These are phyloP conservation scores for Ramularia endophylla DNA, from an alignment of 2,329 filamentous ascomycete genomes.

Conservation along the genomic window DNA sequence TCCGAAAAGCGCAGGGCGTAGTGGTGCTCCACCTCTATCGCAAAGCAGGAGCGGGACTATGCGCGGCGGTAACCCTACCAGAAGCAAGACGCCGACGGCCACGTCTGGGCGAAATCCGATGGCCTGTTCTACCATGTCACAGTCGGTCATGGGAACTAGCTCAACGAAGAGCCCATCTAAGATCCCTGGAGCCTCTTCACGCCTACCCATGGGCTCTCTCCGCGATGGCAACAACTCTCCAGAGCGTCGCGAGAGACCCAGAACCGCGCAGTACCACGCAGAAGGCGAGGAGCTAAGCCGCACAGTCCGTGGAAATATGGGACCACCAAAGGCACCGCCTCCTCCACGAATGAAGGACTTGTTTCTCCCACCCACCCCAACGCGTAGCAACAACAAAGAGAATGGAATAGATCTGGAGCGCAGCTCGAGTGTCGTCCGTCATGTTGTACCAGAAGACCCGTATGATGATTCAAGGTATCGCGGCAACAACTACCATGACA, in stretches of 20 bases:
- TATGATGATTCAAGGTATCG: conserved; percentile 59
- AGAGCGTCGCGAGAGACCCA: conserved; percentile 52
- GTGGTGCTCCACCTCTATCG: conserved; percentile 9
- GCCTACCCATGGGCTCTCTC: conserved; percentile 63
- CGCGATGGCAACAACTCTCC: conserved; percentile 73
- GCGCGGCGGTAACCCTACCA: conserved; percentile 36
- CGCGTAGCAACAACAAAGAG: conserved; percentile 35
- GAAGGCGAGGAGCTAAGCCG: conserved; percentile 40
- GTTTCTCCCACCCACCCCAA: conserved; percentile 49
- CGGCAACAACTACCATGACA: conserved; percentile 17
- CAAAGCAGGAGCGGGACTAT: conserved; percentile 33
- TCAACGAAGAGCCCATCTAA: conserved; percentile 55
- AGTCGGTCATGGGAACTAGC: conserved; percentile 28
- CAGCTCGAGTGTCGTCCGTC: conserved; percentile 54
- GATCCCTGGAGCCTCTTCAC: conserved; percentile 52
- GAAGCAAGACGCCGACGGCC: conserved; percentile 41
- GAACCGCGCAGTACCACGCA: conserved; percentile 11
- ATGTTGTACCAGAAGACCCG: conserved; percentile 69
- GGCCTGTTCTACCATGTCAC: conserved; percentile 20
- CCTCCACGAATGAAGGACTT: conserved; percentile 93
- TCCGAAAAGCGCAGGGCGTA: conserved; percentile 25
- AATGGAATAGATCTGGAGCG: conserved; percentile 41
- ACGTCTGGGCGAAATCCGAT: conserved; percentile 29
- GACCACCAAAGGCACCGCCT: conserved; percentile 58
- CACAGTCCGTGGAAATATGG: conserved; percentile 34